These are phyloP conservation scores for Durio zibethinus DNA, from an alignment of 345 rosid genomes.

Conservation along the genomic window DNA sequence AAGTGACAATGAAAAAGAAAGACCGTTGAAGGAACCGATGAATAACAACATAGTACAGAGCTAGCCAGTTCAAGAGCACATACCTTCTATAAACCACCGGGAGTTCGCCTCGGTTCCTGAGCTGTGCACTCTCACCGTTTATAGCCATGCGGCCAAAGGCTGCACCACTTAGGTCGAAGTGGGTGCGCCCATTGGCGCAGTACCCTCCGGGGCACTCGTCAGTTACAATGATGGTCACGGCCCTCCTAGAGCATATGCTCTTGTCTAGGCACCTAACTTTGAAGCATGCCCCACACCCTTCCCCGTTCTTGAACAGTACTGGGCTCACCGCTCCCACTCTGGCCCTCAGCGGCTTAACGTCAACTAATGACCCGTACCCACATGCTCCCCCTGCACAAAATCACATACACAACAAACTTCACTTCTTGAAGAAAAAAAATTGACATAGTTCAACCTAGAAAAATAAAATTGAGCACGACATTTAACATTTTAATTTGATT, in stretches of 20 bases:
- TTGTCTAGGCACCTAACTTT: constrained; percentile 74
- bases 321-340: constrained; percentile 94
- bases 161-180: constrained; percentile 95
- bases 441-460: no score
- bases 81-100: constrained; percentile 46
- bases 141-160: constrained; percentile 91
- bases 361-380: constrained; percentile 87
- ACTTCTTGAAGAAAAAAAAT: background rate
- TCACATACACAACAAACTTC: background rate
- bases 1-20: no score
- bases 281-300: constrained; percentile 94
- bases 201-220: constrained; percentile 82
- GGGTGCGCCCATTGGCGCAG: constrained; percentile 60
- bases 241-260: constrained; percentile 67
- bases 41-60: background rate
- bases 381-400: constrained; percentile 80
- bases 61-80: background rate
- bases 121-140: constrained; percentile 51
- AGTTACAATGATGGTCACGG: constrained; percentile 86
- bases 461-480: background rate
- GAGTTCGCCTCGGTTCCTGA: constrained; percentile 78
- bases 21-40: background rate
- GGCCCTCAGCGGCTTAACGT: constrained; percentile 78
- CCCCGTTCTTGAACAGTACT: constrained; percentile 72
- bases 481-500: background rate